phyloP scores from a whole-genome alignment of 179 eudicot species.

The Silene vulgaris region DNA sequence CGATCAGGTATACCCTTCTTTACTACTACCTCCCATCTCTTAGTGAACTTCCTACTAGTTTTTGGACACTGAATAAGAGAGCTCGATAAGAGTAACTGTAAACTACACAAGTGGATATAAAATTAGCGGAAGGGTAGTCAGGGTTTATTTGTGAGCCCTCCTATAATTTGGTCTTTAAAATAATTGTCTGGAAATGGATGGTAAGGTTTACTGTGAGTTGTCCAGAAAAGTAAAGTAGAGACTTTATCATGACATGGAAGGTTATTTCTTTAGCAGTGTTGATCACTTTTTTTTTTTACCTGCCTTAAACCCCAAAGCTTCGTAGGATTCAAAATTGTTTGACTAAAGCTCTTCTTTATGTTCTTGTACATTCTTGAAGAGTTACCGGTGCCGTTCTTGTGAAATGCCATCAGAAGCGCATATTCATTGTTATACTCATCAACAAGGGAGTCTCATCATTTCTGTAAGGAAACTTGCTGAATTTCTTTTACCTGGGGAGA shows the following conservation, averaged over 20 bases:
- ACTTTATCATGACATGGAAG: neutral
- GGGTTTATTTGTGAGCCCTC: neutral
- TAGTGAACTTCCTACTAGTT: neutral
- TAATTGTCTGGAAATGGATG: neutral
- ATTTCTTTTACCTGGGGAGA: slow-evolving; percentile 34
- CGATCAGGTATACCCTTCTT: slow-evolving; percentile 32
- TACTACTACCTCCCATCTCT: neutral
- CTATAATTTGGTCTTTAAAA: neutral
- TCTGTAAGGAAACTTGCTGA: slow-evolving; percentile 47
- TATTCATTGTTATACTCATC: slow-evolving; percentile 47
- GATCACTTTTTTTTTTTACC: neutral
- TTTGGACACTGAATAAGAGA: neutral
- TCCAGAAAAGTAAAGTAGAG: neutral
- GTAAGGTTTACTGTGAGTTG: neutral
- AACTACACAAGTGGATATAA: neutral
- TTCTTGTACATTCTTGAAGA: slow-evolving; percentile 28
- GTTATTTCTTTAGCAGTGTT: neutral
- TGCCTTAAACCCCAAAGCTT: slow-evolving; percentile 4
- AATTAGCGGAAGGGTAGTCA: neutral
- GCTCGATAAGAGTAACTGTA: neutral
- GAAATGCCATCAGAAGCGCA: slow-evolving; percentile 50
- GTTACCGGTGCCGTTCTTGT: slow-evolving; percentile 39
- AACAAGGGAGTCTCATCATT: slow-evolving; percentile 49
- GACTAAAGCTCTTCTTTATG: slow-evolving; percentile 20
- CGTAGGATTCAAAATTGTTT: slow-evolving; percentile 7